A percentile compares a stretch with the other conserved stretches of the same genome.
phyloP scores from a whole-genome alignment of 208 protist genomes.

The Wallacemonas sp. region DNA sequence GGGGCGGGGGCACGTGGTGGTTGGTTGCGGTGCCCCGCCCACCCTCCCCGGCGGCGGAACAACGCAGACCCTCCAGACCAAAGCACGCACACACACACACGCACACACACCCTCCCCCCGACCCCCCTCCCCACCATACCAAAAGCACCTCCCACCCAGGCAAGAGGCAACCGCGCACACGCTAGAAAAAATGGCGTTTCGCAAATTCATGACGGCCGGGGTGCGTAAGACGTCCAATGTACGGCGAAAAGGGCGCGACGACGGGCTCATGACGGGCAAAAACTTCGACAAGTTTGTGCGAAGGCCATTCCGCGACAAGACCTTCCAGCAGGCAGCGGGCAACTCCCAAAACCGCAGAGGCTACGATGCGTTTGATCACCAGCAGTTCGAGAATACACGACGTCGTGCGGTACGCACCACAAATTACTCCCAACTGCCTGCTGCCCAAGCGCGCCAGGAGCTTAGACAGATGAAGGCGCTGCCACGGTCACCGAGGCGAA shows the following conservation, averaged over 20 bases:
- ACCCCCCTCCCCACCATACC: background rate
- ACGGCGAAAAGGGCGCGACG: slow-evolving; percentile 16
- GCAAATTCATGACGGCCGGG: slow-evolving; percentile 24
- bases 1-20: no score
- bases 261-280: slow-evolving; percentile 19
- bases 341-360: background rate
- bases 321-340: background rate
- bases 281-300: slow-evolving; percentile 30
- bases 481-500: background rate
- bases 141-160: background rate
- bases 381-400: background rate
- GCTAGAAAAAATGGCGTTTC: slow-evolving; percentile 30
- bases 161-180: background rate
- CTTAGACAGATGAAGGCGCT: background rate
- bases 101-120: no score
- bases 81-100: no score
- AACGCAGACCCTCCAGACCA: no score
- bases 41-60: no score
- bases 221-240: background rate
- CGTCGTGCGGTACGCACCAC: background rate
- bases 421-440: slow-evolving; percentile 4
- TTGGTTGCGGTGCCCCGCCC: no score
- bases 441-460: slow-evolving; percentile 10
- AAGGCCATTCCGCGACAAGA: slow-evolving; percentile 28
- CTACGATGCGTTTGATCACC: slow-evolving; percentile 27